phyloP scores from a whole-genome alignment of 176 grass and related monocot genomes.

The Zoysia pacifica region DNA sequence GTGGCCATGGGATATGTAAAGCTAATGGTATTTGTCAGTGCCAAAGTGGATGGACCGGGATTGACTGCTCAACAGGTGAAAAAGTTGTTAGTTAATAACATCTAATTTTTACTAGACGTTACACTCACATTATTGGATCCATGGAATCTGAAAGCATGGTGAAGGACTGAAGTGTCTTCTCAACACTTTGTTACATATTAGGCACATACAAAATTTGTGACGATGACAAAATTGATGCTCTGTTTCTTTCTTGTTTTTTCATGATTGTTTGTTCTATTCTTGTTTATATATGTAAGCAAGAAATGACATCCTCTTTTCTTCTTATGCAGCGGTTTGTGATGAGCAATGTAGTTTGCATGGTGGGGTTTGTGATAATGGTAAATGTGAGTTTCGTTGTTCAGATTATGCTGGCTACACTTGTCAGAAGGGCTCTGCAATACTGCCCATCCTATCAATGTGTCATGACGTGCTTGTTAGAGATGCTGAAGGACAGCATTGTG shows the following conservation, averaged over 20 bases:
- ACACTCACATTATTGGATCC: background rate
- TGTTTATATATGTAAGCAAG: slow-evolving; percentile 20
- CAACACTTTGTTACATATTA: background rate
- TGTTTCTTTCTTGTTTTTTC: background rate
- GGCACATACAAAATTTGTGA: background rate
- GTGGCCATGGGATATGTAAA: slow-evolving; percentile 69
- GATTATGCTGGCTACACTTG: slow-evolving; percentile 99
- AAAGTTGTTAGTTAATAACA: background rate
- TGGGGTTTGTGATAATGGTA: slow-evolving; percentile 95
- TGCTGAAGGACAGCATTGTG: slow-evolving; percentile 88
- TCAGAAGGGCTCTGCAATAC: slow-evolving; percentile 85
- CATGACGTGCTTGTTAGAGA: slow-evolving; percentile 87
- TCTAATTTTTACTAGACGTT: slow-evolving; percentile 11
- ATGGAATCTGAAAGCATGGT: slow-evolving; percentile 9
- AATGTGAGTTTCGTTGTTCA: slow-evolving; percentile 97
- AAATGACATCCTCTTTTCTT: slow-evolving; percentile 42
- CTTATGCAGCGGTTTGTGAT: slow-evolving; percentile 84
- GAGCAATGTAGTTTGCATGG: slow-evolving; percentile 99
- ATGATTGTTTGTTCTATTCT: slow-evolving; percentile 2
- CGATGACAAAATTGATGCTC: background rate
- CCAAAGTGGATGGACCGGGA: slow-evolving; percentile 77
- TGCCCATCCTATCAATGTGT: slow-evolving; percentile 87
- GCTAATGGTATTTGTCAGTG: slow-evolving; percentile 89
- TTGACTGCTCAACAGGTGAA: slow-evolving; percentile 96
- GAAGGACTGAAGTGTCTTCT: background rate